phyloP scores from a whole-genome alignment of 345 rosid genomes.

The Hevea brasiliensis region DNA sequence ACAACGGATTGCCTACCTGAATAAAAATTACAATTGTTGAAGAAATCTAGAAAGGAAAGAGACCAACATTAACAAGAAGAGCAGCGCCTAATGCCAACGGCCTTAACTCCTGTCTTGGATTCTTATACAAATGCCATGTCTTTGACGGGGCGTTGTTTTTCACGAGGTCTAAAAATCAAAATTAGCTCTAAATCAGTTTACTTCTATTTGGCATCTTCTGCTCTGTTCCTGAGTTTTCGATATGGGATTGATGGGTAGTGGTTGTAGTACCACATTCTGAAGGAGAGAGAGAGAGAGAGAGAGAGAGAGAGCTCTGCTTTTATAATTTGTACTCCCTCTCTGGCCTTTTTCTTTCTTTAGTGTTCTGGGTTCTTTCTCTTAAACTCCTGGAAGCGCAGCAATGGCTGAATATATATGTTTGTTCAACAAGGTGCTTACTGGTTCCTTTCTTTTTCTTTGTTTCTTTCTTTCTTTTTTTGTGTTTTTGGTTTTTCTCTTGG shows the following conservation, averaged over 20 bases:
- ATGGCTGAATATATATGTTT: conserved; percentile 72
- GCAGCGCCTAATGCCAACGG: not conserved
- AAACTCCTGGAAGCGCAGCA: conserved; percentile 34
- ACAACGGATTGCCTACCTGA: too few relatives aligned
- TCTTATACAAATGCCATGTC: not conserved
- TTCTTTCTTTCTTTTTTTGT: not conserved
- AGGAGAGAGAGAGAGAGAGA: not conserved
- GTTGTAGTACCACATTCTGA: not conserved
- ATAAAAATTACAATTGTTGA: not conserved
- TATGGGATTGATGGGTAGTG: not conserved
- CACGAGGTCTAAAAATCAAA: not conserved
- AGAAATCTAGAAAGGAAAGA: not conserved
- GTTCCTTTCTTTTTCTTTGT: not conserved
- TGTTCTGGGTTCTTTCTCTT: not conserved
- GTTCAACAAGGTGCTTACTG: conserved; percentile 47
- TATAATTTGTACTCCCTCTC: not conserved
- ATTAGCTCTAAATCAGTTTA: not conserved
- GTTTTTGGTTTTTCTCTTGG: not conserved
- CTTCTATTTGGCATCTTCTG: conserved; percentile 14
- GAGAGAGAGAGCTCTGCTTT: not conserved
- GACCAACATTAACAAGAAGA: not conserved
- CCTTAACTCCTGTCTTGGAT: not conserved
- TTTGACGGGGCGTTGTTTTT: not conserved
- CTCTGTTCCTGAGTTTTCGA: not conserved
- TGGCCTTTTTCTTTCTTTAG: not conserved